A percentile compares a stretch with the other conserved stretches of the same genome.
Conservation (phyloP, 164 flowering plant species). For the Protea cynaroides region DNA sequence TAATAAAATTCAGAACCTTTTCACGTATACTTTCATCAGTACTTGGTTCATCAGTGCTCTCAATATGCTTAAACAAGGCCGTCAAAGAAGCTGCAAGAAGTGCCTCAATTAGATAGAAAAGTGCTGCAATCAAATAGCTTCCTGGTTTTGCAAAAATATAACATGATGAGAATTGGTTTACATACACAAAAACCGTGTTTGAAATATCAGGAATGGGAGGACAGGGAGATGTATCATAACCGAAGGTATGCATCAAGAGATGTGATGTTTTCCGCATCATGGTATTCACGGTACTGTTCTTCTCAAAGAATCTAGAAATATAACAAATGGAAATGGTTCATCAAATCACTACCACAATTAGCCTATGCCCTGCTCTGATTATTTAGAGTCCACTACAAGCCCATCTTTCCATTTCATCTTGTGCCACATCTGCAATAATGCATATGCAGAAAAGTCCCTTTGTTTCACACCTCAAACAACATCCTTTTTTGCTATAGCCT, state of each 20-base stretch:
- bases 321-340: too few species aligned
- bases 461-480: too few species aligned
- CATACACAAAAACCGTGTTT: not conserved
- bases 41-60: conserved; percentile 57
- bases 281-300: not conserved
- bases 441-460: too few species aligned
- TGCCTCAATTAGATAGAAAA: not conserved
- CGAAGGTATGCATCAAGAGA: not conserved
- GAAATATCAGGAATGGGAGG: not conserved
- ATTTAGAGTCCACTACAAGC: too few species aligned
- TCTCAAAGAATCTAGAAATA: too few species aligned
- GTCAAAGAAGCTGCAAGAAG: conserved; percentile 72
- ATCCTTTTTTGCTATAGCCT: too few species aligned
- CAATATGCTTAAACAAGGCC: conserved; percentile 73
- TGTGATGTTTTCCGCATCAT: not conserved
- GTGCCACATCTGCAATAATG: too few species aligned
- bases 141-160: not conserved
- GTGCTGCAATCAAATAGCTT: not conserved
- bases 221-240: not conserved
- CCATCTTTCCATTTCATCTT: too few species aligned
- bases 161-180: not conserved
- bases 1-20: conserved; percentile 65
- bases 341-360: too few species aligned
- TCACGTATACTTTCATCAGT: conserved; percentile 72
- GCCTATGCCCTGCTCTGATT: too few species aligned